Conservation (phyloP, 805 yeast species). For the Spathaspora hagerdaliae region DNA sequence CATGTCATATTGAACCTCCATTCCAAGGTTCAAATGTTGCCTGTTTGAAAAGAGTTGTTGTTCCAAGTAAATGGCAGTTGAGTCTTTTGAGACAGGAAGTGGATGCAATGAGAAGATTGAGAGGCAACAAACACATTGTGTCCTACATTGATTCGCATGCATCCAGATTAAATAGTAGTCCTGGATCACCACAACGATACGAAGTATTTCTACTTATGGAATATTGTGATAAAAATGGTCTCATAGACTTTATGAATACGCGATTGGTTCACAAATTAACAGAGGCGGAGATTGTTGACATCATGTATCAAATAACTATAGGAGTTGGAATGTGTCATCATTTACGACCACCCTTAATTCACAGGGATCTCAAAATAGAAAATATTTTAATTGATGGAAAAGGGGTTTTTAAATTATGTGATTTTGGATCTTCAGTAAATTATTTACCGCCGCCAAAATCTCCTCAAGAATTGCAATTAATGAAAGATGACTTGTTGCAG, state of each 20-base stretch:
- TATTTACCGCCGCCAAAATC: constrained; percentile 59
- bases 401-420: constrained; percentile 67
- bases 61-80: constrained; percentile 82
- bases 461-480: constrained; percentile 52
- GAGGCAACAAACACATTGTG: constrained; percentile 77
- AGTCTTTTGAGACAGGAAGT: constrained; percentile 89
- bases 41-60: constrained; percentile 91
- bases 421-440: constrained; percentile 77
- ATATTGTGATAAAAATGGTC: constrained; percentile 68
- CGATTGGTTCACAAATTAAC: constrained; percentile 61
- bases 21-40: constrained; percentile 53
- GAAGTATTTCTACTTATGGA: constrained; percentile 82
- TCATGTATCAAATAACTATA: constrained; percentile 64
- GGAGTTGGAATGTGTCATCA: constrained; percentile 81
- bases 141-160: constrained; percentile 96
- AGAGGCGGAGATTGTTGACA: constrained; percentile 63
- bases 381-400: constrained; percentile 63
- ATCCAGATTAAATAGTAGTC: constrained; percentile 46
- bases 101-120: constrained; percentile 89
- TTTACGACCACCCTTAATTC: constrained; percentile 64
- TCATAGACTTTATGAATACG: constrained; percentile 77
- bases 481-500: constrained; percentile 67
- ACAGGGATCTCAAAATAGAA: constrained; percentile 80
- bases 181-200: constrained; percentile 43
- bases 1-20: constrained; percentile 60